Conservation (phyloP, 148 eudicot species). For the Chenopodium suecicum region DNA sequence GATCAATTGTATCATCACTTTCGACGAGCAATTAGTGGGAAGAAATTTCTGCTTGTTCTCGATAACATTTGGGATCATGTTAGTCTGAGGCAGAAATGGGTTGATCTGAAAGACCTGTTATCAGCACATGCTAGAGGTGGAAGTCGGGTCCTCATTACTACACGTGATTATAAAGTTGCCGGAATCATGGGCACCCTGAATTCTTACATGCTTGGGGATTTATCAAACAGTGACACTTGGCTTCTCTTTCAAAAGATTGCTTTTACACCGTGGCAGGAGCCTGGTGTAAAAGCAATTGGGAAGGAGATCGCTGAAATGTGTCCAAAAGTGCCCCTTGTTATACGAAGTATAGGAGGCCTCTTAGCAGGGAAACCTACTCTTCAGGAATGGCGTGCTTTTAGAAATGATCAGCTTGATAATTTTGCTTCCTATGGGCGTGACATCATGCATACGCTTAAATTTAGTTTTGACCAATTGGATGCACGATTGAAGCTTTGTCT, state of each 20-base stretch:
- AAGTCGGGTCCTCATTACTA: conserved; percentile 5
- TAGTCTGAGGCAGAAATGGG: background rate
- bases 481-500: too few relatives aligned
- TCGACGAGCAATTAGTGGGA: background rate
- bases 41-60: conserved; percentile 12
- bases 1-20: background rate
- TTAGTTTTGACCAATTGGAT: too few relatives aligned
- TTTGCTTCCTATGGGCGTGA: background rate
- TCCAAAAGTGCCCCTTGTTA: background rate
- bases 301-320: background rate
- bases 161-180: background rate
- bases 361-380: too few relatives aligned
- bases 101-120: background rate
- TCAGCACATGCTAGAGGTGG: background rate
- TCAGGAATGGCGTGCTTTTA: conserved; percentile 3
- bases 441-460: too few relatives aligned
- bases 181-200: background rate
- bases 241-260: background rate
- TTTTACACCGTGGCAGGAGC: background rate
- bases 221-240: conserved; percentile 2
- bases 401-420: background rate
- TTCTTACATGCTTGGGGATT: background rate
- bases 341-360: too few relatives aligned
- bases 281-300: background rate
- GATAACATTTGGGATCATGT: conserved; percentile 17